Conservation (phyloP, 1,284 basidiomycete genomes). For the Tilletia indica region DNA sequence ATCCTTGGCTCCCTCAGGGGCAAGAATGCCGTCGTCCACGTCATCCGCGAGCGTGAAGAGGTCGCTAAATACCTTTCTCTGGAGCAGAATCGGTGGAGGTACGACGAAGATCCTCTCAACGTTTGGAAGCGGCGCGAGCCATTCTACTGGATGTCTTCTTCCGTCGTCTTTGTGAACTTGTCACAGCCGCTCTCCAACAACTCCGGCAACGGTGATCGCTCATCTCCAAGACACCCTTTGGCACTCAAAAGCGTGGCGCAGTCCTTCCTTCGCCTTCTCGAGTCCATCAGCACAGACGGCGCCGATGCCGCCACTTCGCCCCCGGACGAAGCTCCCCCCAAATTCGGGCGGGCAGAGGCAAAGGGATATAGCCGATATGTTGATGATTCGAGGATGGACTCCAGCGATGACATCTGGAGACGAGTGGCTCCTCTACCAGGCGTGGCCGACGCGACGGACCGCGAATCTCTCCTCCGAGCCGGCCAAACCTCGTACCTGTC, state of each 20-base stretch:
- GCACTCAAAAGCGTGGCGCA: conserved; percentile 22
- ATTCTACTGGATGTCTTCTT: conserved; percentile 19
- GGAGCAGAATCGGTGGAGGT: neutral
- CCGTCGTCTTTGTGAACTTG: conserved; percentile 20
- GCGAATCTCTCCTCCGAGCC: conserved; percentile 19
- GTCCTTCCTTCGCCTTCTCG: conserved; percentile 23
- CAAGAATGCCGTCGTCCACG: conserved; percentile 21
- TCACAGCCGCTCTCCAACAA: neutral
- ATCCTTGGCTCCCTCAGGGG: neutral
- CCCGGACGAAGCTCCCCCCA: no score
- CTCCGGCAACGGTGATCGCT: no score
- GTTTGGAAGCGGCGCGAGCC: conserved; percentile 21
- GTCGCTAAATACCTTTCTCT: conserved; percentile 1
- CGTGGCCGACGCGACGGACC: conserved; percentile 18
- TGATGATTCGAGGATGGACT: no score
- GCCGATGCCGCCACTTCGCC: neutral
- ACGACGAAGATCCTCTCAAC: conserved; percentile 17
- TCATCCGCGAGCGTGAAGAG: conserved; percentile 21
- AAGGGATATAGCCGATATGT: no score
- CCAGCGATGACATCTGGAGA: neutral
- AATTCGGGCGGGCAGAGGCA: neutral
- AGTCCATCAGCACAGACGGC: conserved; percentile 17
- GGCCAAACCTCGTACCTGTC: conserved; percentile 23
- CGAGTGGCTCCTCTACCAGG: conserved; percentile 17
- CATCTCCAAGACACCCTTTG: conserved; percentile 20